Conservation (phyloP, 139 green algal species). For the Coccomyxa sp. region DNA sequence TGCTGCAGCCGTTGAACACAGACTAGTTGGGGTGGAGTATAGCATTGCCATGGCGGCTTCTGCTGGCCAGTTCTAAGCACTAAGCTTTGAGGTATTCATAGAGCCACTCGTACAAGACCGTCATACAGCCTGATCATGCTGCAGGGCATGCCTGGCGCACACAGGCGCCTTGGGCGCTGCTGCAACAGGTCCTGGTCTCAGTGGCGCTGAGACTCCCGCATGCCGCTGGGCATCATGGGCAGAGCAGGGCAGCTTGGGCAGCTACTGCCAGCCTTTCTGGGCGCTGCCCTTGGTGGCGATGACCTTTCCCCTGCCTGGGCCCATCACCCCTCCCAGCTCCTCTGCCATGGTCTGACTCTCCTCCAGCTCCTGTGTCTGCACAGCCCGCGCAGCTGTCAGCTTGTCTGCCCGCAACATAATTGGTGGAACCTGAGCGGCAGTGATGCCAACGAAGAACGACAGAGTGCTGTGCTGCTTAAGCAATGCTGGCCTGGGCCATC, state of each 20-base stretch:
- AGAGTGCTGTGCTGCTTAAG: too few species aligned
- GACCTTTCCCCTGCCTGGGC: background rate
- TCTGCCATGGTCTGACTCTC: background rate
- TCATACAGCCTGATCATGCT: background rate
- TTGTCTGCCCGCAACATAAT: too few species aligned
- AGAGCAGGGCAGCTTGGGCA: background rate
- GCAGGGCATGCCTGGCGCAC: background rate
- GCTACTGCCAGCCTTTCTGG: background rate
- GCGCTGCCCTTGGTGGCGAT: background rate
- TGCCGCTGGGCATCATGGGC: too few species aligned
- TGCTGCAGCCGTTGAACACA: too few species aligned
- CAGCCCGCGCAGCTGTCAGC: too few species aligned
- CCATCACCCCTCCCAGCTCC: background rate
- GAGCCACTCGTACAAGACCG: background rate
- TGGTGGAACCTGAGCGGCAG: too few species aligned
- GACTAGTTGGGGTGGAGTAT: too few species aligned
- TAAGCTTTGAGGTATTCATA: background rate
- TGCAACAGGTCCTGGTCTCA: background rate
- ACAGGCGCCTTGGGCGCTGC: background rate
- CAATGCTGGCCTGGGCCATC: too few species aligned
- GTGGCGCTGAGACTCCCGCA: too few species aligned
- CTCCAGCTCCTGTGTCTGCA: conserved; percentile 3
- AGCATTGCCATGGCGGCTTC: too few species aligned
- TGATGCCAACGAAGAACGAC: too few species aligned
- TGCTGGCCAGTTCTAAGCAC: too few species aligned